Conservation (phyloP, 805 yeast species). For the Priceomyces haplophilus region DNA sequence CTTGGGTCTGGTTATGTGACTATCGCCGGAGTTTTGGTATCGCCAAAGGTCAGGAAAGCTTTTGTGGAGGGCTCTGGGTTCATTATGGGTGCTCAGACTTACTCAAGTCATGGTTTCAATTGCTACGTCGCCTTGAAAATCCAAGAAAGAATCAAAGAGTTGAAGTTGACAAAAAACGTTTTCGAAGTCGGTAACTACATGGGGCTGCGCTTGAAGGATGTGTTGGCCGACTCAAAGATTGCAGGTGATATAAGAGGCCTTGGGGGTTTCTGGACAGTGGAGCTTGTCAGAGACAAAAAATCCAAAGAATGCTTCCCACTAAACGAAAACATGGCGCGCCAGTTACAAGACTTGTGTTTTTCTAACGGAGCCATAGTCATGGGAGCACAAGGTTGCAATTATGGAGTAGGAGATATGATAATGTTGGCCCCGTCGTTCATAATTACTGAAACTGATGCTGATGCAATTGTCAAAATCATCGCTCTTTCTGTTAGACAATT, state of each 20-base stretch:
- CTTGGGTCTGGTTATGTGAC: slow-evolving; percentile 31
- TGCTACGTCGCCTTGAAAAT: slow-evolving; percentile 26
- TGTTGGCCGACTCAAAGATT: slow-evolving; percentile 11
- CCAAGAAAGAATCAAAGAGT: slow-evolving; percentile 29
- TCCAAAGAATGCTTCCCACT: slow-evolving; percentile 50
- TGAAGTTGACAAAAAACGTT: slow-evolving; percentile 38
- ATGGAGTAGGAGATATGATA: slow-evolving; percentile 42
- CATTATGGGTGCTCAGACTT: slow-evolving; percentile 25
- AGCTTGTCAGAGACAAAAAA: slow-evolving; percentile 50
- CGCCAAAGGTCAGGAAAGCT: slow-evolving; percentile 23
- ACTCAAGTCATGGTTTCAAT: slow-evolving; percentile 25
- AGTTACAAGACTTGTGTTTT: slow-evolving; percentile 32
- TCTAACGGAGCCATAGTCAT: slow-evolving; percentile 47
- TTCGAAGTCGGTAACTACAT: slow-evolving; percentile 42
- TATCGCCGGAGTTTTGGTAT: slow-evolving; percentile 28
- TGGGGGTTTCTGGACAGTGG: slow-evolving; percentile 59
- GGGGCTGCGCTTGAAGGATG: slow-evolving; percentile 28
- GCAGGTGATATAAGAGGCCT: slow-evolving; percentile 63
- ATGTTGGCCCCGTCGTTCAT: slow-evolving; percentile 45
- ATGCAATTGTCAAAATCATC: slow-evolving; percentile 35
- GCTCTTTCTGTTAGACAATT: slow-evolving; percentile 39
- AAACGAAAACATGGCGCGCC: slow-evolving; percentile 33
- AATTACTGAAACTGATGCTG: slow-evolving; percentile 35
- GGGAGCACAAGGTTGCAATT: slow-evolving; percentile 43
- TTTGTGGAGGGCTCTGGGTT: slow-evolving; percentile 18